Evolutionary conservation across 257 asterid genomes (phyloP).

Genomic region (Pogostemon cablin): DNA sequence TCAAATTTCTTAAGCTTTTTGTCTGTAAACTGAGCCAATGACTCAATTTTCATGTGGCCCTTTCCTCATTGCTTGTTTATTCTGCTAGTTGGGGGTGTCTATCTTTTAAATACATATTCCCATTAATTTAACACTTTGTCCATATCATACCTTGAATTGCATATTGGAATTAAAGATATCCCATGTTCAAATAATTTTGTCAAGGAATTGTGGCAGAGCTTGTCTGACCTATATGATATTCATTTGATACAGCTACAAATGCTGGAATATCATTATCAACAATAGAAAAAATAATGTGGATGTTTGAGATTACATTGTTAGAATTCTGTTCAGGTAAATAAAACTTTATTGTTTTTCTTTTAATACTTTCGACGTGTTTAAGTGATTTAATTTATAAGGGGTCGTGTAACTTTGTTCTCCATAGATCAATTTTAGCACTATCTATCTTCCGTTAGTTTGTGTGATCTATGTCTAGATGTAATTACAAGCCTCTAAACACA

Average conservation of each 20-base stretch:
- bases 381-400: constrained; percentile 7
- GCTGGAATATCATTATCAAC: not conserved
- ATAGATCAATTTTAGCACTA: not conserved
- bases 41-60: not conserved
- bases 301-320: not conserved
- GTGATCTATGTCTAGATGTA: constrained; percentile 3
- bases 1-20: not conserved
- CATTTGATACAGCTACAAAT: constrained; percentile 22
- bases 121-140: not conserved
- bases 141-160: not conserved
- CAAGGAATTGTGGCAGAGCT: constrained; percentile 1
- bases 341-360: not conserved
- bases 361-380: not conserved
- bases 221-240: not conserved
- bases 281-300: constrained; percentile 12
- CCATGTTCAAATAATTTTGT: constrained; percentile 7
- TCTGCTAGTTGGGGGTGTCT: not conserved
- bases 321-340: not conserved
- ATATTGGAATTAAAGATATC: constrained; percentile 5
- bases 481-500: constrained; percentile 18
- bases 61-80: constrained; percentile 2
- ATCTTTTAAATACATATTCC: constrained; percentile 12
- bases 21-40: not conserved
- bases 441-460: constrained; percentile 10
- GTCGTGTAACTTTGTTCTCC: constrained; percentile 23